These are phyloP conservation scores for Candida glaebosa DNA, from an alignment of 805 yeast species.

Conservation along the genomic window DNA sequence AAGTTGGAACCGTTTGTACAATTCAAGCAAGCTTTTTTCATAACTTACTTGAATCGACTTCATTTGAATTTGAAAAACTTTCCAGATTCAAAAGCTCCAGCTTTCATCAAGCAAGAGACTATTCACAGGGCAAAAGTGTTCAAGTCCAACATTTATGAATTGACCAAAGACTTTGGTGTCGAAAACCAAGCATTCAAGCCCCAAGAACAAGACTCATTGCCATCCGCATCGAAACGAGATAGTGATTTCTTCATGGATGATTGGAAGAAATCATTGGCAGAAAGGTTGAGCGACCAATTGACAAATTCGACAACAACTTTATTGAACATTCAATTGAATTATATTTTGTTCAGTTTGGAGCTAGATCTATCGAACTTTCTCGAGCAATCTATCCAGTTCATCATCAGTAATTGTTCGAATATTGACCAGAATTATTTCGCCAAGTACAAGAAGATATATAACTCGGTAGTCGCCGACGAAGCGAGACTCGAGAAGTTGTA, in stretches of 20 bases:
- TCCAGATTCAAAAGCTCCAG: slow-evolving; percentile 13
- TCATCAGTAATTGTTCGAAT: slow-evolving; percentile 8
- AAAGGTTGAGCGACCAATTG: slow-evolving; percentile 12
- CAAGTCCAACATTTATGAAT: slow-evolving; percentile 15
- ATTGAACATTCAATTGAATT: slow-evolving; percentile 35
- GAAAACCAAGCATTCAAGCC: slow-evolving; percentile 6
- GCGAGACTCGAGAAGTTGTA: slow-evolving; percentile 1
- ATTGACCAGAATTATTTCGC: slow-evolving; percentile 2
- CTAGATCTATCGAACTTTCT: slow-evolving; percentile 25
- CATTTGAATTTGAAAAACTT: slow-evolving; percentile 12
- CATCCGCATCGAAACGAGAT: not conserved
- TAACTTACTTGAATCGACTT: slow-evolving; percentile 16
- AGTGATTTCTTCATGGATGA: slow-evolving; percentile 19
- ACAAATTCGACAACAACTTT: slow-evolving; percentile 14
- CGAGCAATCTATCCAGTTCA: slow-evolving; percentile 15
- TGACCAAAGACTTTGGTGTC: slow-evolving; percentile 18
- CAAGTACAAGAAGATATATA: slow-evolving; percentile 7
- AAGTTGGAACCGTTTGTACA: slow-evolving; percentile 32
- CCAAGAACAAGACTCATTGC: not conserved
- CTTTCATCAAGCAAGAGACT: slow-evolving; percentile 14
- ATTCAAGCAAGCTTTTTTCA: slow-evolving; percentile 18
- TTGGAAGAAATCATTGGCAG: slow-evolving; percentile 26
- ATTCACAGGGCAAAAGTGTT: slow-evolving; percentile 19
- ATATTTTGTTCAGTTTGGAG: slow-evolving; percentile 30
- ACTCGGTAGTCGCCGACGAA: slow-evolving; percentile 9